phyloP scores from a whole-genome alignment of 2,329 filamentous ascomycete genomes.

The Aplosporella prunicola region DNA sequence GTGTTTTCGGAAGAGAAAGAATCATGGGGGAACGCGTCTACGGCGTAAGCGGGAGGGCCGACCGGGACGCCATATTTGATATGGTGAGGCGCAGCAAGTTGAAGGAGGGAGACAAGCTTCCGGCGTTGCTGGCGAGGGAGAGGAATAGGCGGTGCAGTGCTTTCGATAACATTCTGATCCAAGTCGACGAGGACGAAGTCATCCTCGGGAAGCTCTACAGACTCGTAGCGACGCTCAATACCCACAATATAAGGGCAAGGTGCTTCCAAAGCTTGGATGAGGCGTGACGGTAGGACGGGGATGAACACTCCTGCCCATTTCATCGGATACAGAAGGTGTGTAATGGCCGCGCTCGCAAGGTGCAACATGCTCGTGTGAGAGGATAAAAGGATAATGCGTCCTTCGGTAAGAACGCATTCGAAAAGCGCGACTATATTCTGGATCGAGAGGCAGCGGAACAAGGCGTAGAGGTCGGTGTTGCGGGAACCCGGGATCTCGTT shows the following conservation, averaged over 20 bases:
- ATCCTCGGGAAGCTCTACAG: slow-evolving; percentile 78
- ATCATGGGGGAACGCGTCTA: slow-evolving; percentile 87
- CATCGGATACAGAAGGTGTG: slow-evolving; percentile 77
- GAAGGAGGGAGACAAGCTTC: slow-evolving; percentile 80
- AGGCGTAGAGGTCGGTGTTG: slow-evolving; percentile 82
- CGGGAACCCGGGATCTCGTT: slow-evolving; percentile 92
- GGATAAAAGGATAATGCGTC: slow-evolving; percentile 89
- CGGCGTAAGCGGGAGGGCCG: slow-evolving; percentile 86
- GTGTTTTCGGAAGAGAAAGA: slow-evolving; percentile 81
- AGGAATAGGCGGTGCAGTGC: slow-evolving; percentile 64
- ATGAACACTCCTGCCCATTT: slow-evolving; percentile 94
- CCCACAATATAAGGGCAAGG: slow-evolving; percentile 96
- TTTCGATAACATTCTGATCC: slow-evolving; percentile 82
- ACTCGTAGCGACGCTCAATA: slow-evolving; percentile 84
- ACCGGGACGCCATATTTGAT: slow-evolving; percentile 73
- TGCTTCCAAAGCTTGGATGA: slow-evolving; percentile 85
- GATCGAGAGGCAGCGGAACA: slow-evolving; percentile 83
- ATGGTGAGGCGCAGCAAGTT: slow-evolving; percentile 83
- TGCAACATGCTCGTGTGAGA: slow-evolving; percentile 96
- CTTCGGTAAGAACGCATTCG: slow-evolving; percentile 87
- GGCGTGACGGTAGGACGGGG: slow-evolving; percentile 74
- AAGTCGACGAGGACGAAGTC: slow-evolving; percentile 88
- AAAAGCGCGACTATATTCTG: slow-evolving; percentile 88
- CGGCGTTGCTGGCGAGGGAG: slow-evolving; percentile 82
- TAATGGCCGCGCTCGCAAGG: slow-evolving; percentile 78